phyloP scores from a whole-genome alignment of 345 rosid species.

The Clarkia xantiana region DNA sequence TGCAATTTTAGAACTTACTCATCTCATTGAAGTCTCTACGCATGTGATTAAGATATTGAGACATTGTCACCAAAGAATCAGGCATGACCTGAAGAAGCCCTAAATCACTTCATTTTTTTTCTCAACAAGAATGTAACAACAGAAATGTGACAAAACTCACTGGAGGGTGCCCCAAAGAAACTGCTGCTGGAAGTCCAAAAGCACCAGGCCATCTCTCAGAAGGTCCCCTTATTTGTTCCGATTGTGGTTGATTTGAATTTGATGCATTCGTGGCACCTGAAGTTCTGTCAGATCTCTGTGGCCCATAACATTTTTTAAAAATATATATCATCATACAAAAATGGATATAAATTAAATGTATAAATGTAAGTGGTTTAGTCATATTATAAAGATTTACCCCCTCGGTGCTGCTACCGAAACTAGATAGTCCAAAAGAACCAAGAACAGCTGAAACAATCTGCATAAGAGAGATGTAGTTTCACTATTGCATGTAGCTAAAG shows the following conservation, averaged over 20 bases:
- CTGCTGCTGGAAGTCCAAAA: constrained; percentile 46
- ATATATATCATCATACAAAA: neutral
- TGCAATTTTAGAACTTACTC: constrained; percentile 20
- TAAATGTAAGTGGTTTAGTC: too few relatives aligned
- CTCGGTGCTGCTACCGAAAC: constrained; percentile 29
- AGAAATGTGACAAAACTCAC: constrained; percentile 18
- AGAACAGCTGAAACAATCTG: constrained; percentile 73
- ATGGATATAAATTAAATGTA: too few relatives aligned
- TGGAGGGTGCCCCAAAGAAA: constrained; percentile 45
- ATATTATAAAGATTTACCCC: constrained; percentile 24
- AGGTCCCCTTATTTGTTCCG: constrained; percentile 31
- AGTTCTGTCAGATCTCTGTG: constrained; percentile 35
- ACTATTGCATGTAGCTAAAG: neutral
- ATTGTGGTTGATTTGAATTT: constrained; percentile 23
- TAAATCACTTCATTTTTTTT: neutral
- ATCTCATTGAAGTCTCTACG: constrained; percentile 33
- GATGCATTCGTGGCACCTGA: constrained; percentile 17
- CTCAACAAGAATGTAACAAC: too few relatives aligned
- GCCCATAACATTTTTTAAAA: constrained; percentile 7
- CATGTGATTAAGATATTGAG: constrained; percentile 39
- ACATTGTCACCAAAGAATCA: constrained; percentile 56
- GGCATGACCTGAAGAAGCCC: constrained; percentile 34
- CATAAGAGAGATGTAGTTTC: constrained; percentile 8
- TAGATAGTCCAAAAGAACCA: constrained; percentile 53
- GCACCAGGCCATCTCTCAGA: constrained; percentile 30